Base-by-base conservation (phyloP, 768 basidiomycete species). In the Kwoniella mangroviensis region DNA sequence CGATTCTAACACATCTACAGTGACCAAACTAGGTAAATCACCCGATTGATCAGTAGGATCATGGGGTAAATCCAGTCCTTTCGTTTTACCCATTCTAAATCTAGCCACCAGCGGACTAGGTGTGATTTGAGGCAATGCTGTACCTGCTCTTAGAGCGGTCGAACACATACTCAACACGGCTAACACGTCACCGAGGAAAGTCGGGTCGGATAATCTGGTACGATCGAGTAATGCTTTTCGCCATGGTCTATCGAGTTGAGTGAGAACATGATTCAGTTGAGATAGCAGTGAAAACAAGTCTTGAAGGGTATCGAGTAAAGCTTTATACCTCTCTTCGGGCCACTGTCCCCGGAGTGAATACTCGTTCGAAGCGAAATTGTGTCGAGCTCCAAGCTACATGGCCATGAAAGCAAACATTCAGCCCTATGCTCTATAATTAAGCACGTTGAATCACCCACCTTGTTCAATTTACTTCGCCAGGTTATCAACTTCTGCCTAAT, bases 141-240 rank as follows among this genome's bases (percentile, higher is more conserved):
- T 85, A 3, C 91, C 92, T 0, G 90, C 90, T 17, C 90, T 87
- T 19, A 95, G 84, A 9, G 92, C 87, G 0, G 89, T 89, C 0
- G 92, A 90, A 65, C 92, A 89, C 87, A 95, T 88, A 90, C 91
- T 90, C 68, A 94, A 89, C 7, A 94, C 91, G 11, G 92, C 91
- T 3, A 94, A 85, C 7, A 93, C 86, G 66, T 94, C 92, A 1
- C 93, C 93, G 72, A 94, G 89, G 73, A 94, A 94, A 72, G 89
- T 88, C 0, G 90, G 86, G 77, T 94, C 92, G 43, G 89, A 84
- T 69, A 95, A 87, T 12, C 91, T 86, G 0, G 92, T 91, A 41
- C 92, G 85, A 21, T 87, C 87, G 19, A 94, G 85, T 72, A 94
- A 89, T 0, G 92, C 92, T 12, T 86, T 85, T 1, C 90, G 86